Base-by-base conservation (phyloP, 202 grass and related monocot species). In the Brachypodium distachyon region DNA sequence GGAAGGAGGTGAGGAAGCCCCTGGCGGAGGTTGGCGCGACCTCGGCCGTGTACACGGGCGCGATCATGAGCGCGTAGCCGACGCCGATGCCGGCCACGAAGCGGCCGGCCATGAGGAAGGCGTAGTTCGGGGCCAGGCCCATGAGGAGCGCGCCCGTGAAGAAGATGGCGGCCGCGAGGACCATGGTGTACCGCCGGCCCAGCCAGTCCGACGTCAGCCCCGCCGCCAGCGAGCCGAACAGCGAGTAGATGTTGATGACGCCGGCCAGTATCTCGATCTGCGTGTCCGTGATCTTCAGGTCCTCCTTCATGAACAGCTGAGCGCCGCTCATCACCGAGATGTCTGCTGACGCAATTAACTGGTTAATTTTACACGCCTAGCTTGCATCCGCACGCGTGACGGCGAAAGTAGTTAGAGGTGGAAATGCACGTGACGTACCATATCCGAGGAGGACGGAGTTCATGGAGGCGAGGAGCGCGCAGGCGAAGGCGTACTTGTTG, bases 291-390 rank as follows among this genome's bases (percentile, higher is more conserved):
- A 98, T 81, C 50, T 89, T 85, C 16, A 98, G 56, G 61, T 98
- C 87, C 55, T 92, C 52, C 54, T 98, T 68, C 47, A 98, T 90
- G 80, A 78, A 95, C 31, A 90, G 42, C 63, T 84, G 71, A 23
- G 96, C 96, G 7, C 96, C 96, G 79, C 96, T 98, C 96, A 98
- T 98, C 80, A 95, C 96, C 44, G 89, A 84, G 43, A 92, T 87
- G 54, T 98, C 96, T 98, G 67, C 61, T 9, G n/a, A n/a, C n/a
- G n/a, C n/a, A n/a, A n/a, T n/a, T n/a, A n/a, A n/a, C n/a, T n/a
- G n/a, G n/a, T n/a, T n/a, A n/a, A n/a, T n/a, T n/a, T n/a, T n/a
- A n/a, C n/a, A n/a, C 28, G 26, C 46, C 40, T 9, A 34, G 5
- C 29, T 72, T 14, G 46, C 78, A 50, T 66, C n/a, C n/a, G 39